Evolutionary conservation across 495 filamentous ascomycete genomes (phyloP).

Genomic region (Xylaria sp.): DNA sequence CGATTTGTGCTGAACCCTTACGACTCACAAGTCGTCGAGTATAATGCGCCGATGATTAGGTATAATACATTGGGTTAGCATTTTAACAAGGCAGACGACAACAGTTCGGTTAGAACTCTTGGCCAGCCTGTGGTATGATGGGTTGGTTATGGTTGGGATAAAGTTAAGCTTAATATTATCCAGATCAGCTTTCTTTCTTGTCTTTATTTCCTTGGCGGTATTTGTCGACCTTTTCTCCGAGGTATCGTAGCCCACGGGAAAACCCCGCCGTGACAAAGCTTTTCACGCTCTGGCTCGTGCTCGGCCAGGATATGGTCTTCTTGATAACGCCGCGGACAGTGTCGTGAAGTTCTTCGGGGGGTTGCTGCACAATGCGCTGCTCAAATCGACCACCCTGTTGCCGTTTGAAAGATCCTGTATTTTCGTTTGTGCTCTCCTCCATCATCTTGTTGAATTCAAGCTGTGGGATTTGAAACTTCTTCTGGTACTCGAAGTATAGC

Average conservation of each 20-base stretch:
- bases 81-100: not conserved
- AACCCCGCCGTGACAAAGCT: constrained; percentile 78
- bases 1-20: not conserved
- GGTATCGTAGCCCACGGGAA: constrained; percentile 71
- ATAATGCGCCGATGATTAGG: not conserved
- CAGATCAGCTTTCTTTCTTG: constrained; percentile 29
- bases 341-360: constrained; percentile 65
- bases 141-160: not conserved
- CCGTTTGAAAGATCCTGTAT: constrained; percentile 69
- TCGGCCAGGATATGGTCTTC: constrained; percentile 90
- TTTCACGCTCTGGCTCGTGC: constrained; percentile 83
- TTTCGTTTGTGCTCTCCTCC: constrained; percentile 71
- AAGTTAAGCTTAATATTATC: not conserved
- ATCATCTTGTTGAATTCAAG: constrained; percentile 88
- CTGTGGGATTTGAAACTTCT: constrained; percentile 83
- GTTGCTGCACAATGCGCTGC: constrained; percentile 74
- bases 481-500: constrained; percentile 92
- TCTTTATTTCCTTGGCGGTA: constrained; percentile 55
- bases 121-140: not conserved
- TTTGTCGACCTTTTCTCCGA: constrained; percentile 84
- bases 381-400: constrained; percentile 86
- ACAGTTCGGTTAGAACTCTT: not conserved
- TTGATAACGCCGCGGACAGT: constrained; percentile 77
- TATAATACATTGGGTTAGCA: constrained; percentile 14
- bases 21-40: not conserved